A percentile compares a stretch with the other conserved stretches of the same genome.
phyloP scores from a whole-genome alignment of 768 basidiomycete genomes.

The Pleurotus salmoneostramineus region DNA sequence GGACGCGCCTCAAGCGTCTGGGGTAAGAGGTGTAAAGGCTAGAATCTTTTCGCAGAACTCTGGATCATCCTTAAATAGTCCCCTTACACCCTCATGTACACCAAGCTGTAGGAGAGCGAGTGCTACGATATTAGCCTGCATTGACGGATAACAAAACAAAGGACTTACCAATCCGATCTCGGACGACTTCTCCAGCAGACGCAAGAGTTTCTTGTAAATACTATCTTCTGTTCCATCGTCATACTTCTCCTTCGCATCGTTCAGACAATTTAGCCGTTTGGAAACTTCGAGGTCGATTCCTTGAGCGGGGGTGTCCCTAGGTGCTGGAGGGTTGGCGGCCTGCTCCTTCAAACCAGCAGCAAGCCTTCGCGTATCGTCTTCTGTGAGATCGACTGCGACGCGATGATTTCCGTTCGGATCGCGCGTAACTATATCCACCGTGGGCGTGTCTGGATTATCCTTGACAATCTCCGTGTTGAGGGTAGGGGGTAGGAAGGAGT shows the following conservation, averaged over 20 bases:
- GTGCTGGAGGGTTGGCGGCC: background rate
- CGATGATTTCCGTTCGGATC: background rate
- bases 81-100: slow-evolving; percentile 76
- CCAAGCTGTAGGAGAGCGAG: slow-evolving; percentile 41
- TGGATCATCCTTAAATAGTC: slow-evolving; percentile 76
- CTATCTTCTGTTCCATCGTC: slow-evolving; percentile 66
- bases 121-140: slow-evolving; percentile 1
- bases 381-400: background rate
- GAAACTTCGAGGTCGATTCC: slow-evolving; percentile 52
- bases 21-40: too few species aligned
- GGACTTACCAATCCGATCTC: slow-evolving; percentile 62
- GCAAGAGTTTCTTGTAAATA: slow-evolving; percentile 85
- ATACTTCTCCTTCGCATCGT: slow-evolving; percentile 95
- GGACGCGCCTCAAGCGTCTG: too few species aligned
- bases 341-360: background rate
- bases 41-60: slow-evolving; percentile 39
- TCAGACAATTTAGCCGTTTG: slow-evolving; percentile 69
- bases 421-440: slow-evolving; percentile 74
- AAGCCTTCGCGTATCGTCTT: background rate
- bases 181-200: slow-evolving; percentile 83
- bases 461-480: slow-evolving; percentile 27
- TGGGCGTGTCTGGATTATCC: slow-evolving; percentile 29
- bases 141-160: slow-evolving; percentile 4
- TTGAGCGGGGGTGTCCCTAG: slow-evolving; percentile 15
- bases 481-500: slow-evolving; percentile 73